Evolutionary conservation across 257 asterid species (phyloP), one percentile per base, ranked within the genome.

Genomic region (Plantago elongata): DNA sequence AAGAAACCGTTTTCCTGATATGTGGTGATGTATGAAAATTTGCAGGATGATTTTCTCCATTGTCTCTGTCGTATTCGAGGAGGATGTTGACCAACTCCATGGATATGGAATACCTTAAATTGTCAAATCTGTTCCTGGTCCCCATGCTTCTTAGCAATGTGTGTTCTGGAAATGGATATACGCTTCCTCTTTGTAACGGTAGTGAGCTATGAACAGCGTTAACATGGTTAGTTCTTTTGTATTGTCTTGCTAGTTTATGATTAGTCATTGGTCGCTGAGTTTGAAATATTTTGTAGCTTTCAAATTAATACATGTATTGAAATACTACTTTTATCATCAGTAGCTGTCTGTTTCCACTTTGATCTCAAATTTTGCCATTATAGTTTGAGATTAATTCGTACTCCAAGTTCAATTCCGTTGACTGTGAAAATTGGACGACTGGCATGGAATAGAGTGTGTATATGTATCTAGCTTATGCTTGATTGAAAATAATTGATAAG

Each of bases 31-130:
- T 34, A 4, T 22, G 40, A 34, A 34, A 18, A 40, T 56, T 62
- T 74, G 87, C 86, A 87, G 95, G 84, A 85, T 87, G 27, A 79
- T 84, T 13, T 68, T 90, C 69, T 75, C 95, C 11, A 75, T 73
- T n/a, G 74, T 85, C 62, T 75, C 73, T 50, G 77, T 77, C 60
- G 78, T 83, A 43, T 84, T 89, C 10, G 87, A 81, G 27, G 95
- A 84, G n/a, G 95, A 83, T 51, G 95, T 81, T 14, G 92, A 80
- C 43, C 71, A 60, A n/a, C 44, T 83, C 11, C 74, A 70, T 30
- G 81, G 79, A 68, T 69, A 66, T 57, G 72, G 75, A 61, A 50
- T 65, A 22, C 45, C 45, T 11, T 81, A 76, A 79, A 48, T 40
- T 43, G 64, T 61, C 0, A 13, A 61, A 37, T 34, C 42, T 62